Evolutionary conservation across 352 stramenopile genomes (phyloP), one percentile per base, ranked within the genome.

Genomic region (Globisporangium echinulatum): DNA sequence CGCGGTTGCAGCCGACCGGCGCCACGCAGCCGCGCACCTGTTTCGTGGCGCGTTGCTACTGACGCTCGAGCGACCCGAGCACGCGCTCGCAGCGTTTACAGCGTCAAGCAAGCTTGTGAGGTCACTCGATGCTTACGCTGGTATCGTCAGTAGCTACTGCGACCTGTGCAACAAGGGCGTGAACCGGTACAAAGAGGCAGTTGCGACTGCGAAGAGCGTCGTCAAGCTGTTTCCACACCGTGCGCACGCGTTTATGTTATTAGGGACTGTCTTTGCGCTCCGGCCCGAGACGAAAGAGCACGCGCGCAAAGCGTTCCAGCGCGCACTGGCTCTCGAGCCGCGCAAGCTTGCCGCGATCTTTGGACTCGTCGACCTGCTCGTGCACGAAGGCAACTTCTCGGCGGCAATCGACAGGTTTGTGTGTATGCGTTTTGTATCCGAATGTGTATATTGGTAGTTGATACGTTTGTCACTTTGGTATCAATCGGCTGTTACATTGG

Each of bases 101-200:
- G 78, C 74, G 33, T 79, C 76, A 1, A 85, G 77, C 36, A 77
- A 87, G 53, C 69, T 91, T n/a, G 62, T 62, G 10, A 76, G 73
- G 39, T 81, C 71, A 33, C 63, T 94, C 3, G 79, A 90, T 19
- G 85, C 82, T 9, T 92, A 85, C 53, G 75, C 77, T 5, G 85
- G 82, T 4, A 79, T 94, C 48, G 76, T 91, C 37, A 77, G 75
- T 39, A 86, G 77, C 62, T 90, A 90, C 62, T 92, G 82, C 40
- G 77, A 84, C 15, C 62, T 94, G 47, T 87, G 65, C 59, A 70
- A 83, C 40, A 82, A n/a, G 0, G 25, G 79, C 46, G 68, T 79
- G 15, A 81, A 85, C 58, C 77, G 79, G 43, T 92, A 87, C 75
- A 87, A 87, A 36, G 82, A 94, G 56, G 85, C 85, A 0, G 71